Evolutionary conservation across 2,329 filamentous ascomycete species (phyloP).

Genomic region (Tolypocladium ophioglossoides): DNA sequence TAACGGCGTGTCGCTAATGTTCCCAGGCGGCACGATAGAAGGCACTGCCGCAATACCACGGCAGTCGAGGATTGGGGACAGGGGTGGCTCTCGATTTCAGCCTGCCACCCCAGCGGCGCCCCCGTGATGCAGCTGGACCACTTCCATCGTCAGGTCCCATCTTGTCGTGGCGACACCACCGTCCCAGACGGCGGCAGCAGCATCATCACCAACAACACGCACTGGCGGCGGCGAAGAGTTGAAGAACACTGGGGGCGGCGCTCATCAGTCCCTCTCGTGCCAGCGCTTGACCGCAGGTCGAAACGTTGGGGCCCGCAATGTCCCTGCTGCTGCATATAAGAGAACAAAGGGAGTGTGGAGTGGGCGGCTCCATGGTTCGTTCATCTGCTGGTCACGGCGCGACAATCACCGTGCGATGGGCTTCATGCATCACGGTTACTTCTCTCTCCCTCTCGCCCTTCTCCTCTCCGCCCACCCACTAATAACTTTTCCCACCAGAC

Average conservation of each 20-base stretch:
- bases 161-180: not conserved
- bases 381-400: not conserved
- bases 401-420: not conserved
- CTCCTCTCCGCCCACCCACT: not conserved
- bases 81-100: not conserved
- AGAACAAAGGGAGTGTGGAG: not conserved
- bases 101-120: slow-evolving; percentile 1
- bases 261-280: not conserved
- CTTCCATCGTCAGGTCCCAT: not conserved
- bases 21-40: not conserved
- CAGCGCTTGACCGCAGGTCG: not conserved
- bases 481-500: not conserved
- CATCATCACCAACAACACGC: not conserved
- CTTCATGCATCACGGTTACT: not conserved
- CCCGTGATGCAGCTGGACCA: slow-evolving; percentile 3
- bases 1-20: not conserved
- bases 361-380: not conserved
- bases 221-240: not conserved
- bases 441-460: too few relatives aligned
- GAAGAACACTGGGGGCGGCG: not conserved
- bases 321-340: not conserved
- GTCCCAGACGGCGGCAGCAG: not conserved
- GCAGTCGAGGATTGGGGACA: slow-evolving; percentile 1
- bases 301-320: not conserved
- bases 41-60: not conserved